Evolutionary conservation across 768 basidiomycete species (phyloP), one percentile per base, ranked within the genome.

Genomic region (Phanerodontia chrysosporium): DNA sequence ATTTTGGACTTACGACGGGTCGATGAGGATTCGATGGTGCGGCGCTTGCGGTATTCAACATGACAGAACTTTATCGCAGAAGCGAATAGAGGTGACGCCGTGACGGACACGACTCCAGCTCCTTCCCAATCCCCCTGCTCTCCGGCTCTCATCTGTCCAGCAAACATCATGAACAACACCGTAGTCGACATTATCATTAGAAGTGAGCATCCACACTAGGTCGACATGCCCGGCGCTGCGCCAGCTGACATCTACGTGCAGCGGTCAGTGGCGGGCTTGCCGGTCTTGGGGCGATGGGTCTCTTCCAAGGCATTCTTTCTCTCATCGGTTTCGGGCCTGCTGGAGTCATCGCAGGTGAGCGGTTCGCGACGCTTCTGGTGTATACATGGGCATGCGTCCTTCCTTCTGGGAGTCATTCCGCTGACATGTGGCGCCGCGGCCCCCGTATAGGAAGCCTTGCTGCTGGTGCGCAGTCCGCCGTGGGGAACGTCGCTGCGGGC

Each of bases 381-480:
- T 18, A 42, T 42, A 35, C 32, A 35, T 35, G 32, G 13, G 32
- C 7, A n/a, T n/a, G 32, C 7, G 32, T 35, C 7, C 32, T 13
- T 35, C 13, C 32, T 7, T 6, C 6, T 35, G 7, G 13, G 32
- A 35, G 13, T 13, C 32, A 7, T 13, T 42, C 4, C 10, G 18
- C 18, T 42, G 18, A 42, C 18, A 18, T 42, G 39, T 42, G 39
- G 39, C 39, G 39, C 39, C 8, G 18, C 8, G 4, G 8, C 12
- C n/a, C n/a, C n/a, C n/a, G n/a, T n/a, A n/a, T 52, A 63, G 62
- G 62, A n/a, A 52, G 30, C 30, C 6, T 60, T 0, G 62, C 62
- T 22, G 62, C 58, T 16, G 55, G 24, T 4, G 39, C 45, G 3
- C 62, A 63, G 25, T 28, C 59, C 8, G 21, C 27, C 4, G 60